A percentile compares a stretch with the other conserved stretches of the same genome.
These are phyloP conservation scores for Cladosporium colombiae DNA, from an alignment of 2,329 filamentous ascomycete genomes.

Conservation along the genomic window DNA sequence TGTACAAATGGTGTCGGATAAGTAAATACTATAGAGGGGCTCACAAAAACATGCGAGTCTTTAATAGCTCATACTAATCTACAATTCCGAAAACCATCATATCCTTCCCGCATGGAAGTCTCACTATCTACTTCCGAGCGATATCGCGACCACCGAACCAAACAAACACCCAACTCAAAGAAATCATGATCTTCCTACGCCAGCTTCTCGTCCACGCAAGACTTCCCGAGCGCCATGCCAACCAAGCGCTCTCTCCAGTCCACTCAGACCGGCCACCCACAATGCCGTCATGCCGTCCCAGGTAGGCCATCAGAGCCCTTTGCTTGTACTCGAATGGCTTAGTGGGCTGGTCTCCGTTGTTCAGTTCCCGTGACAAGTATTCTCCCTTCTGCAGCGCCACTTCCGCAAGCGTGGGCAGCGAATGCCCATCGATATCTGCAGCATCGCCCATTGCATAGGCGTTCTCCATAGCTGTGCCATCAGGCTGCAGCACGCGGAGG, in stretches of 20 bases:
- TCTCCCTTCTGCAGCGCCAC: constrained; percentile 43
- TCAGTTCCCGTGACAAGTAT: constrained; percentile 37
- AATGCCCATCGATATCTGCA: constrained; percentile 42
- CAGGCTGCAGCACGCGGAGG: constrained; percentile 33
- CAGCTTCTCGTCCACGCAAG: constrained; percentile 35
- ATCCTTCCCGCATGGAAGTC: background rate
- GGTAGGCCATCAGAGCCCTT: constrained; percentile 43
- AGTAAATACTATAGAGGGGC: background rate
- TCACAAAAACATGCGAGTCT: background rate
- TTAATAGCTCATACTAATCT: background rate
- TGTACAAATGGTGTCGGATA: background rate
- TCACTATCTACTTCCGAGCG: constrained; percentile 29
- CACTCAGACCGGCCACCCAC: constrained; percentile 43
- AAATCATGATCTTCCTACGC: constrained; percentile 36
- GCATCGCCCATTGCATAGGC: constrained; percentile 43
- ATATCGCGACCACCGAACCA: constrained; percentile 35
- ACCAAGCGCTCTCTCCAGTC: constrained; percentile 46
- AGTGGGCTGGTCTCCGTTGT: constrained; percentile 23
- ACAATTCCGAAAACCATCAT: background rate
- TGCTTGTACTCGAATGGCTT: constrained; percentile 43
- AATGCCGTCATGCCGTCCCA: constrained; percentile 46
- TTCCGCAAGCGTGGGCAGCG: constrained; percentile 41
- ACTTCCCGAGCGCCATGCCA: constrained; percentile 46
- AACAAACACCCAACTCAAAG: constrained; percentile 30
- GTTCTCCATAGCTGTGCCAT: constrained; percentile 32